These are phyloP conservation scores for Pseudogymnoascus destructans DNA, from an alignment of 2,329 filamentous ascomycete species.

Conservation along the genomic window DNA sequence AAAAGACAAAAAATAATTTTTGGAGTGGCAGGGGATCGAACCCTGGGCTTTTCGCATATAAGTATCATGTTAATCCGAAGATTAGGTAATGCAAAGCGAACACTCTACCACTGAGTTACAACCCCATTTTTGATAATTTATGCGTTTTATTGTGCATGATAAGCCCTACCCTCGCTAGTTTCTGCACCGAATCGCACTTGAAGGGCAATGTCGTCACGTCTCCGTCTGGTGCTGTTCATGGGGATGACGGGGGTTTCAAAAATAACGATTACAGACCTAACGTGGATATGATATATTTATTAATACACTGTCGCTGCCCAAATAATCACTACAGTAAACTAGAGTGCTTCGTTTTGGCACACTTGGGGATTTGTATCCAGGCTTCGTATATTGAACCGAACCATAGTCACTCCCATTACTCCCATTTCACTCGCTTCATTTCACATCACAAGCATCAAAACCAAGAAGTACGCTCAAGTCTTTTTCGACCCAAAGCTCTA, in stretches of 20 bases:
- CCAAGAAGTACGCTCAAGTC: background rate
- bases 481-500: background rate
- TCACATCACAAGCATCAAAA: background rate
- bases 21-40: slow-evolving; percentile 10
- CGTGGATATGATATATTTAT: background rate
- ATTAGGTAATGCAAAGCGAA: slow-evolving; percentile 10
- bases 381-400: no score
- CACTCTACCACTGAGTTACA: slow-evolving; percentile 10
- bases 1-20: background rate
- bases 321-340: background rate
- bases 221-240: background rate
- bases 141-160: background rate
- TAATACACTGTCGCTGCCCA: background rate
- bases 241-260: background rate
- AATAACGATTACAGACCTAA: background rate
- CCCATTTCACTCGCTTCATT: no score
- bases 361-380: background rate
- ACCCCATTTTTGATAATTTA: slow-evolving; percentile 1
- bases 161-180: background rate
- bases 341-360: background rate
- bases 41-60: slow-evolving; percentile 10
- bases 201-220: background rate
- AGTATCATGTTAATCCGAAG: slow-evolving; percentile 8
- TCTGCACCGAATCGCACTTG: background rate
- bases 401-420: no score